A percentile compares a stretch with the other conserved stretches of the same genome.
Evolutionary conservation across 768 basidiomycete genomes (phyloP).

Genomic region (Suillus fuscotomentosus): DNA sequence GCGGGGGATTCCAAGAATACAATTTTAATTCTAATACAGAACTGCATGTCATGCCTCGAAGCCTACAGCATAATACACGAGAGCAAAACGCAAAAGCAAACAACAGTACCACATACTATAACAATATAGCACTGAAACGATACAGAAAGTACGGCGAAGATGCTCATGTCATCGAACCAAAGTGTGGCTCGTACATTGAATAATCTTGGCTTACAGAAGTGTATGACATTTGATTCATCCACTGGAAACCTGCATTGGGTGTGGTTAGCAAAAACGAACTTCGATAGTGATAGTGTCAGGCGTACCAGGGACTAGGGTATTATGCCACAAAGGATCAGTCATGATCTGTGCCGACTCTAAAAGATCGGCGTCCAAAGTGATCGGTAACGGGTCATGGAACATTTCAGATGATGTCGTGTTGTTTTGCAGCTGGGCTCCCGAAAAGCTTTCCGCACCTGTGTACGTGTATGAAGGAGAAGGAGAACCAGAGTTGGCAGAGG

Average conservation of each 20-base stretch:
- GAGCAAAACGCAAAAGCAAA: neutral
- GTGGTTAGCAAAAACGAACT: neutral
- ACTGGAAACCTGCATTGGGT: conserved; percentile 29
- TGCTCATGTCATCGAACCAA: conserved; percentile 11
- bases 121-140: conserved; percentile 3
- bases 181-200: conserved; percentile 23
- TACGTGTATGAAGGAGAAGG: conserved; percentile 12
- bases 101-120: neutral
- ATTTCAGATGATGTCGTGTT: conserved; percentile 27
- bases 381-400: conserved; percentile 43
- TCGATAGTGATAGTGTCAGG: neutral
- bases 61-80: neutral
- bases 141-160: neutral
- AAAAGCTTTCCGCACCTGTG: neutral
- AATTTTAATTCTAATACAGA: neutral
- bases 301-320: conserved; percentile 55
- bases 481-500: conserved; percentile 19
- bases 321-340: conserved; percentile 55
- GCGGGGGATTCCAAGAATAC: neutral
- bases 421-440: neutral
- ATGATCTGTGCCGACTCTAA: conserved; percentile 62
- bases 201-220: conserved; percentile 24
- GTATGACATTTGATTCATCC: conserved; percentile 29
- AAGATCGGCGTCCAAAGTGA: conserved; percentile 59
- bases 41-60: neutral